These are phyloP conservation scores for Microstegium vimineum DNA, from an alignment of 176 grass and related monocot species.

Conservation along the genomic window DNA sequence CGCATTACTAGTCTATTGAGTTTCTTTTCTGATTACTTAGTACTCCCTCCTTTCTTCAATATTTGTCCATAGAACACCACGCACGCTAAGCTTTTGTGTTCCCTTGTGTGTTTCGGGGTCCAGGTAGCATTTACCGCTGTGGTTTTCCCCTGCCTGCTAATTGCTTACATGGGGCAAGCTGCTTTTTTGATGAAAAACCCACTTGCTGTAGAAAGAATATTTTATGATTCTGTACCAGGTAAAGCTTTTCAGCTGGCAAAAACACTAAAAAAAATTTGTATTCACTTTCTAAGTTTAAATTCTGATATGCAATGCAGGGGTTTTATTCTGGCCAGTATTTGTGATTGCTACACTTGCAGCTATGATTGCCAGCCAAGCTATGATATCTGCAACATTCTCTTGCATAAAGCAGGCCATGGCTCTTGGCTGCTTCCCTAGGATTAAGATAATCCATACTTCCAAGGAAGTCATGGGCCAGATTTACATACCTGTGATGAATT, in stretches of 20 bases:
- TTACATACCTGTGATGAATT: conserved; percentile 97
- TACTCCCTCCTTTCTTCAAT: background rate
- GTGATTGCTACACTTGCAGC: conserved; percentile 93
- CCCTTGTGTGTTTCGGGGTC: conserved; percentile 1
- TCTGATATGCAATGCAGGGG: conserved; percentile 41
- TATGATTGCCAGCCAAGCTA: conserved; percentile 99
- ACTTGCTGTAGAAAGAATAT: conserved; percentile 64
- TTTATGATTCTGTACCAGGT: conserved; percentile 98
- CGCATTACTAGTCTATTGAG: background rate
- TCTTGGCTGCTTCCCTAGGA: conserved; percentile 90
- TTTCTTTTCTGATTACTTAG: background rate
- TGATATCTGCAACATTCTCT: conserved; percentile 99
- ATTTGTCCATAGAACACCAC: background rate
- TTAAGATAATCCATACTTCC: conserved; percentile 97
- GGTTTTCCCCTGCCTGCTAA: conserved; percentile 89
- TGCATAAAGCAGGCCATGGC: conserved; percentile 99
- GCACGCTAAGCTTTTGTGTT: background rate
- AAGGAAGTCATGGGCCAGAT: conserved; percentile 96
- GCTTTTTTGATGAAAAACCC: conserved; percentile 89
- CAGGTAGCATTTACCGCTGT: conserved; percentile 89
- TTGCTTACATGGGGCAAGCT: conserved; percentile 99
- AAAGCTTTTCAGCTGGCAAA: conserved; percentile 22
- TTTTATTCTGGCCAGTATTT: conserved; percentile 94
- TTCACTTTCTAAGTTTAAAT: background rate
- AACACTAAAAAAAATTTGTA: conserved; percentile 18